phyloP scores from a whole-genome alignment of 108 stramenopile genomes.

The Cylindrotheca fusiformis region DNA sequence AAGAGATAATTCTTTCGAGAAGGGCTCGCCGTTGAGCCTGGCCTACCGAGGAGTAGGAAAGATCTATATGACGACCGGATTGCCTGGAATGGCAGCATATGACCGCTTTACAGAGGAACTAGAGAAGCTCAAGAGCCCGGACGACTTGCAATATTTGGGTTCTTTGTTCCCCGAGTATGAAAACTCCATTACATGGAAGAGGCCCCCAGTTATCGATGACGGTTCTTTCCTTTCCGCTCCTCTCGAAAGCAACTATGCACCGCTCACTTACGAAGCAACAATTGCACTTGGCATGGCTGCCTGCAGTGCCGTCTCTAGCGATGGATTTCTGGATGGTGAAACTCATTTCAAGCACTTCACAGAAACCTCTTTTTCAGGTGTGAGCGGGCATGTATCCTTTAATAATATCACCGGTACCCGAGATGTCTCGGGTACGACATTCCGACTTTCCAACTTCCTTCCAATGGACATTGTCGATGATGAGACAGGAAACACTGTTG shows the following conservation, averaged over 20 bases:
- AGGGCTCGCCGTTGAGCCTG: slow-evolving; percentile 24
- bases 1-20: slow-evolving; percentile 31
- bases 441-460: slow-evolving; percentile 35
- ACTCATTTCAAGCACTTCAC: slow-evolving; percentile 33
- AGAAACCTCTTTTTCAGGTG: slow-evolving; percentile 36
- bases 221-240: background rate
- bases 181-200: no score
- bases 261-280: slow-evolving; percentile 53
- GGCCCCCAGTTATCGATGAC: slow-evolving; percentile 5
- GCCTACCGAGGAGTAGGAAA: slow-evolving; percentile 41
- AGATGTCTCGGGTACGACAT: slow-evolving; percentile 29
- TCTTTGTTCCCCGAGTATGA: slow-evolving; percentile 15
- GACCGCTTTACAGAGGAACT: slow-evolving; percentile 6
- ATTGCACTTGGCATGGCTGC: slow-evolving; percentile 56
- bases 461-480: no score
- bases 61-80: slow-evolving; percentile 12
- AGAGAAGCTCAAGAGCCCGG: slow-evolving; percentile 6
- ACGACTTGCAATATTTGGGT: slow-evolving; percentile 25
- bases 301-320: slow-evolving; percentile 10
- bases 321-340: slow-evolving; percentile 29
- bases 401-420: slow-evolving; percentile 45
- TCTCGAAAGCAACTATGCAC: slow-evolving; percentile 2
- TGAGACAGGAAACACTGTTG: slow-evolving; percentile 5
- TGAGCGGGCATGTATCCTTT: slow-evolving; percentile 34
- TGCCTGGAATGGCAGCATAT: slow-evolving; percentile 1